These are phyloP conservation scores for Scheffersomyces lignicola DNA, from an alignment of 1,139 yeast genomes.

Conservation along the genomic window DNA sequence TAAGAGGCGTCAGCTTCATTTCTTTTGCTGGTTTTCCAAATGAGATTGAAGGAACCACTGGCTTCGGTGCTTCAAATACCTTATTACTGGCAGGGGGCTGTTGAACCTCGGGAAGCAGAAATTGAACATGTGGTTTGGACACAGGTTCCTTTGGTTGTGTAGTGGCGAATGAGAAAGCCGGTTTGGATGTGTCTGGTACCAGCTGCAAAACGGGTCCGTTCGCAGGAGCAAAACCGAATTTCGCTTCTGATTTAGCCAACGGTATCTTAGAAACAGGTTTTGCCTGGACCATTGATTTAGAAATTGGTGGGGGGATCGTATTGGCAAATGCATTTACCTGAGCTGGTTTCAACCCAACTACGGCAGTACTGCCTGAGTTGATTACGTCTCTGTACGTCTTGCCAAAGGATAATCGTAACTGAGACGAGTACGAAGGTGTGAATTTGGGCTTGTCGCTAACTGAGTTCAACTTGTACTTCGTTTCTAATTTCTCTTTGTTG, in stretches of 20 bases:
- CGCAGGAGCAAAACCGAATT: not conserved
- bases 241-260: too few relatives aligned
- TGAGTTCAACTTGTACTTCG: constrained; percentile 45
- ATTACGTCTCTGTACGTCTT: constrained; percentile 32
- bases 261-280: not conserved
- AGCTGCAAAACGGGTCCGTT: too few relatives aligned
- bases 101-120: too few relatives aligned
- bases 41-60: constrained; percentile 7
- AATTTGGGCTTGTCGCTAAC: constrained; percentile 47
- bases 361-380: constrained; percentile 32
- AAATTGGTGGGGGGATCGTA: constrained; percentile 1
- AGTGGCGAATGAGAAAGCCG: too few relatives aligned
- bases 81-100: too few relatives aligned
- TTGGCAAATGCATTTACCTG: constrained; percentile 1
- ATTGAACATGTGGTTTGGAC: too few relatives aligned
- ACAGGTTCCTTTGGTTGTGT: too few relatives aligned
- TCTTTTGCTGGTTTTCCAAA: constrained; percentile 3
- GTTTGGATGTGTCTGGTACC: too few relatives aligned
- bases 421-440: constrained; percentile 57
- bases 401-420: constrained; percentile 50
- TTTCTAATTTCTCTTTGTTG: constrained; percentile 46
- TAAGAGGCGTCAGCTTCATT: not conserved
- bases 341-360: not conserved
- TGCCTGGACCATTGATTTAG: too few relatives aligned
- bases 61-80: constrained; percentile 7